Base-by-base conservation (phyloP, 164 flowering plant genomes). In the Taxillus chinensis region DNA sequence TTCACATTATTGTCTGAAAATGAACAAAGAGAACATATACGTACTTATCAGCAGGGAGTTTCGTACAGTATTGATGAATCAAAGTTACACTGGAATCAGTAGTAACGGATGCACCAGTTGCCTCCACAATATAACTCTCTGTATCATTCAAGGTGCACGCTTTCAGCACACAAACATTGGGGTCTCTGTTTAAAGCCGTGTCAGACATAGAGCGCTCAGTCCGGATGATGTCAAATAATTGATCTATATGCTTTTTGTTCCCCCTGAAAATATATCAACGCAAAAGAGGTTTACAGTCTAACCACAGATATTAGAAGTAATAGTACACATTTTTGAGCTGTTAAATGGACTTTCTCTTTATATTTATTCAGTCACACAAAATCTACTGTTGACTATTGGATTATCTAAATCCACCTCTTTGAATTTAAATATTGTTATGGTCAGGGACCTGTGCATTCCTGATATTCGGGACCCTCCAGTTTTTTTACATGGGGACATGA, bases 31-130 rank as follows among this genome's bases (percentile, higher is more conserved):
- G 45, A 39, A 42, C 2, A 68, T 40, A 48, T 58, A 0, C 79
- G 41, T 82, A 90, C 98, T 68, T 83, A 41, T 86, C 90, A 61
- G 79, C 71, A 56, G 98, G 90, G 27, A 91, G 95, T 75, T 79
- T 83, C 52, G 69, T 79, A 69, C 98, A 91, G 54, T 89, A 91
- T 67, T 54, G 77, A 63, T 79, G 64, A 55, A 86, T 69, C 42
- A 86, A 84, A 71, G 72, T 69, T 59, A 92, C 71, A 70, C 96
- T 86, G 41, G 89, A 84, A 77, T 81, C 85, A 40, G 75, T 67
- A 59, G 92, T 74, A 16, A 89, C 79, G 39, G 86, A 83, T 52
- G 92, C 95, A 54, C 89, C 92, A 39, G 90, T 92, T 8, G 80
- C 73, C 53, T 73, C 78, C 67, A 87, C 98, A 62, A 57, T 2